Percentiles rank a stretch among this genome's conserved stretches.
phyloP scores from a whole-genome alignment of 177 flowering plant genomes.

The Vitis hybrid region DNA sequence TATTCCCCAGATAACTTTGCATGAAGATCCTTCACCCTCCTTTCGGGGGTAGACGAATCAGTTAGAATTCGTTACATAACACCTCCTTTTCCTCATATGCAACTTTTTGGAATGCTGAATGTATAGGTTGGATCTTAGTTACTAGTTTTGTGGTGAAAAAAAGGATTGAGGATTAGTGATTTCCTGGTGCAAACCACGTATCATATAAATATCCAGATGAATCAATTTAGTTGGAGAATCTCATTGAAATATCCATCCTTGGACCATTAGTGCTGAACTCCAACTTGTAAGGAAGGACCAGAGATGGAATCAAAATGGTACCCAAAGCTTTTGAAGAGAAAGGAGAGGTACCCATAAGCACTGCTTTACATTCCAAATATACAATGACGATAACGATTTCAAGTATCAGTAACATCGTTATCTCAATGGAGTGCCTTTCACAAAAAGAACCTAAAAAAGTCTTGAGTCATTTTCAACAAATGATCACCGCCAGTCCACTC shows the following conservation, averaged over 20 bases:
- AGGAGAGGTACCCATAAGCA: not conserved
- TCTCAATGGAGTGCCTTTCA: too few species aligned
- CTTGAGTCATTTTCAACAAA: too few species aligned
- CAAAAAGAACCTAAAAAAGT: too few species aligned
- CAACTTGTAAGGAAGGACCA: slow-evolving; percentile 13
- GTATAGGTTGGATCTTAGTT: not conserved
- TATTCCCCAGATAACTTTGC: not conserved
- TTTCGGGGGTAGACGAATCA: not conserved
- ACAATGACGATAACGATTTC: too few species aligned
- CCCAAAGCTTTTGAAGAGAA: not conserved
- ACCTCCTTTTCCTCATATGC: not conserved
- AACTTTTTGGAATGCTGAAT: not conserved
- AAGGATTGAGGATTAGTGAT: slow-evolving; percentile 1
- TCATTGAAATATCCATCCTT: not conserved
- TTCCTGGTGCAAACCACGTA: not conserved
- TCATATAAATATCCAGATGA: not conserved
- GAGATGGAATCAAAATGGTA: not conserved
- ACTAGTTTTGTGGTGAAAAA: not conserved
- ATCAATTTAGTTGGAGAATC: not conserved
- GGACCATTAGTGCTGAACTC: not conserved
- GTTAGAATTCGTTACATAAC: not conserved
- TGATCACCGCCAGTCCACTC: too few species aligned
- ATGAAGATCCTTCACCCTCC: not conserved
- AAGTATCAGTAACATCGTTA: too few species aligned
- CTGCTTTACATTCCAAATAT: too few species aligned